Base-by-base conservation (phyloP, 2,329 filamentous ascomycete genomes). In the Fusarium sororula region DNA sequence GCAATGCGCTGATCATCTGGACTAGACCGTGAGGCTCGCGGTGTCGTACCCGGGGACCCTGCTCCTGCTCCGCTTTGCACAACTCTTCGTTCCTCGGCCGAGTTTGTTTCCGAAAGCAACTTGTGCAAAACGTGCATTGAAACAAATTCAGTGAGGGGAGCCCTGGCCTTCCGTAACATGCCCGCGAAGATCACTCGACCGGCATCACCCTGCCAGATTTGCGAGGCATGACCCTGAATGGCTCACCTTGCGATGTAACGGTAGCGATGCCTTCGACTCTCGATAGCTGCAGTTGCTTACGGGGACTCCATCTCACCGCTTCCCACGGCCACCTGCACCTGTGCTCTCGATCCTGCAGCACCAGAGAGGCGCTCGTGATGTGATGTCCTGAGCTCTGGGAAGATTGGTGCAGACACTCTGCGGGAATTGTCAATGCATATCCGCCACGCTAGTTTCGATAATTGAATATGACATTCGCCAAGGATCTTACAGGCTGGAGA, bases 171-270 rank as follows among this genome's bases (percentile, higher is more conserved):
- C 30, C 42, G n/a, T 42, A 57, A 44, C 45, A 75, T 69, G 55
- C 59, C 57, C 68, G 72, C 28, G 65, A 63, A 72, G 67, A 74
- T 74, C 72, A 62, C 62, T 37, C 57, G 28, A 50, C 72, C 51
- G n/a, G 72, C 55, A 65, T 32, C 47, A 68, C 45, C 72, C 59
- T 63, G 61, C 44, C 69, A 70, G 71, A 74, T 74, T 74, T 58
- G 72, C 63, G 72, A 75, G 60, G 63, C 35, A 58, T 66, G 58
- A 61, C 64, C 67, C 63, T 56, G 63, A 53, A 50, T 50, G 38
- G 54, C 39, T 69, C 60, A 66, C 74, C 59, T 62, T 66, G 50
- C 60, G 69, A 74, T 75, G 56, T 67, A 65, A 72, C 71, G 42
- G 64, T 68, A 63, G 48, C 38, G 64, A 62, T 59, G 32, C 55